phyloP scores from a whole-genome alignment of 495 filamentous ascomycete species.

The Xylaria sp. region DNA sequence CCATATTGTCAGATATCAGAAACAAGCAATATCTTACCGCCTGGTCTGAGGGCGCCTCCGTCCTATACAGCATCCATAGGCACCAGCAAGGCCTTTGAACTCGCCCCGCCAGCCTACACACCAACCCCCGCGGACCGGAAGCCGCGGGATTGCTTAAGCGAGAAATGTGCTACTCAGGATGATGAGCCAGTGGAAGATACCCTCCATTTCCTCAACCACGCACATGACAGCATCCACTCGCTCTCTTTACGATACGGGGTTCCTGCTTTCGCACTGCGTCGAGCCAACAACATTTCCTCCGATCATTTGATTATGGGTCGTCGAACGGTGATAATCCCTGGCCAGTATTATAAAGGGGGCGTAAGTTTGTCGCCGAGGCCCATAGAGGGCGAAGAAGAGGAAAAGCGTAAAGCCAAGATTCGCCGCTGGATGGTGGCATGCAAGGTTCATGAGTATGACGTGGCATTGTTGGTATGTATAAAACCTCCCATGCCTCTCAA shows the following conservation, averaged over 20 bases:
- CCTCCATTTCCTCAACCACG: constrained; percentile 71
- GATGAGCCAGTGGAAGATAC: constrained; percentile 58
- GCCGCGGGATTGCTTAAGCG: constrained; percentile 28
- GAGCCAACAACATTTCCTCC: constrained; percentile 66
- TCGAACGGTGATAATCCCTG: constrained; percentile 71
- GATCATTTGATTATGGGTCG: constrained; percentile 72
- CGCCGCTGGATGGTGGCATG: constrained; percentile 74
- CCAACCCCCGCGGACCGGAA: constrained; percentile 28
- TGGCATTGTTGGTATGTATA: no score
- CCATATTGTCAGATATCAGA: constrained; percentile 58
- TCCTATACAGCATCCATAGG: constrained; percentile 56
- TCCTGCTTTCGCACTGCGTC: constrained; percentile 60
- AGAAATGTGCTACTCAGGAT: constrained; percentile 35
- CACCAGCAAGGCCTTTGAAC: constrained; percentile 31
- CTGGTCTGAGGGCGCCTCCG: constrained; percentile 64
- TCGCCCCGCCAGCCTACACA: constrained; percentile 52
- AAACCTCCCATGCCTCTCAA: no score
- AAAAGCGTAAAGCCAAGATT: constrained; percentile 67
- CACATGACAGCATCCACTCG: constrained; percentile 65
- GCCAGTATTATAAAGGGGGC: constrained; percentile 66
- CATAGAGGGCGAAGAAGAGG: constrained; percentile 72
- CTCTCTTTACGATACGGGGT: constrained; percentile 73
- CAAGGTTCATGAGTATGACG: constrained; percentile 76
- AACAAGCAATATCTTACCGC: constrained; percentile 57
- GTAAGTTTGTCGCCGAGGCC: constrained; percentile 69